Evolutionary conservation across 23 red algal species (phyloP), one percentile per base, ranked within the genome.

Genomic region (Gracilaria gracilis): DNA sequence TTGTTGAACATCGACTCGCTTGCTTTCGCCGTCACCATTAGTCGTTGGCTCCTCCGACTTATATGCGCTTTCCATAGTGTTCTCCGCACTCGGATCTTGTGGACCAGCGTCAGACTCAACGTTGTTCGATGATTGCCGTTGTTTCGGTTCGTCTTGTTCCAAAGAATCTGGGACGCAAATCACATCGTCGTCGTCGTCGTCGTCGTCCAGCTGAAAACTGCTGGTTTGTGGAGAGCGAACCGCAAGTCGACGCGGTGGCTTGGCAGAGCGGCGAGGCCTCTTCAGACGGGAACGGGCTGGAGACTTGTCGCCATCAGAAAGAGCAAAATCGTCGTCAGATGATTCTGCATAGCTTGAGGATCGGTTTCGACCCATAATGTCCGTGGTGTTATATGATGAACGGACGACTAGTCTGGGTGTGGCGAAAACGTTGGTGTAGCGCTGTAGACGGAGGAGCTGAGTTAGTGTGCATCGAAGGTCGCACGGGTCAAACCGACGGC

Each of bases 151-250:
- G 20, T 82, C 19, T 8, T 82, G 53, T 59, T 82, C 79, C 49
- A 82, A 65, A 12, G 79, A 82, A 47, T 82, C 79, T 9, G 79
- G 79, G 49, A 82, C 58, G 21, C 72, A 77, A 77, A 77, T 50
- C 42, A 77, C 72, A 46, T 77, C 23, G 36, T 82, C 54, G 34
- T 55, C 75, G 15, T 49, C 72, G 11, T 82, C 54, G 54, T 82
- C 31, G 13, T 79, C 48, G 9, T 82, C 79, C 36, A 53, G 27
- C 13, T 82, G 79, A 61, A 82, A 82, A 37, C 79, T 82, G 79
- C 79, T 82, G 9, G 79, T 40, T 16, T 82, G 79, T 7, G 79
- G 79, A 13, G 79, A 82, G 23, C 53, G 79, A 38, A 65, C 32
- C 8, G 79, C 58, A 14, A 38, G 79, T 3, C 58, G 54, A 65